Percentiles rank a stretch among this genome's conserved stretches.
phyloP scores from a whole-genome alignment of 108 stramenopile genomes.

The Cyclotella baltica region DNA sequence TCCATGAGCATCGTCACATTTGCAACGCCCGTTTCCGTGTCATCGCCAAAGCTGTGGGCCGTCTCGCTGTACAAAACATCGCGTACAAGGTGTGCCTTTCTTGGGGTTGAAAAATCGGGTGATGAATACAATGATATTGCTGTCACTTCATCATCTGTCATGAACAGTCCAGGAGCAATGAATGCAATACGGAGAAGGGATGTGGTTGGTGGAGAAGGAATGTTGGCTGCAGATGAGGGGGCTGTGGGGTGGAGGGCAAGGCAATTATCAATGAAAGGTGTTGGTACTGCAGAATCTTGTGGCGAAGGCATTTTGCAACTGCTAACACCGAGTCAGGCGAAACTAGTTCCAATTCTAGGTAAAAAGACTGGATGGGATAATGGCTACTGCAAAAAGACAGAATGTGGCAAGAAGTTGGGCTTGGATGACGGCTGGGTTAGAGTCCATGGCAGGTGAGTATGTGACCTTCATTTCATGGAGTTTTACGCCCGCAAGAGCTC shows the following conservation, averaged over 20 bases:
- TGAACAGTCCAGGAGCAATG: slow-evolving; percentile 7
- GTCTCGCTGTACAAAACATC: slow-evolving; percentile 64
- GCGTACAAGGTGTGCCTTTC: slow-evolving; percentile 58
- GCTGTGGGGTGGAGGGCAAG: slow-evolving; percentile 19
- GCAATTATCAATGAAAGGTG: background rate
- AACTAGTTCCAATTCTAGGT: slow-evolving; percentile 61
- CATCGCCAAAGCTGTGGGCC: slow-evolving; percentile 62
- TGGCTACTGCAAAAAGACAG: slow-evolving; percentile 40
- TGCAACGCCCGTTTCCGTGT: slow-evolving; percentile 64
- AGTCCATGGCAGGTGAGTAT: slow-evolving; percentile 20
- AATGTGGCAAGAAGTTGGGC: slow-evolving; percentile 32
- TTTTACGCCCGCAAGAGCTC: background rate
- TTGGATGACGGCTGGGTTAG: slow-evolving; percentile 51
- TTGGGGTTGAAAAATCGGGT: slow-evolving; percentile 24
- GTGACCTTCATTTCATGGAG: background rate
- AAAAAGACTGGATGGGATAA: slow-evolving; percentile 60
- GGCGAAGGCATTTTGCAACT: slow-evolving; percentile 64
- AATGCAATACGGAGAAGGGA: slow-evolving; percentile 13
- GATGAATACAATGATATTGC: slow-evolving; percentile 52
- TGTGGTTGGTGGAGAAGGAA: slow-evolving; percentile 27
- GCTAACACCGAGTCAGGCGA: slow-evolving; percentile 47
- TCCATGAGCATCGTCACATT: slow-evolving; percentile 77
- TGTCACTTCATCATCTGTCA: slow-evolving; percentile 38
- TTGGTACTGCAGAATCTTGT: background rate
- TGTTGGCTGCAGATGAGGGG: slow-evolving; percentile 19